Conservation (phyloP, 202 grass and related monocot species). For the Zoysia matrella region DNA sequence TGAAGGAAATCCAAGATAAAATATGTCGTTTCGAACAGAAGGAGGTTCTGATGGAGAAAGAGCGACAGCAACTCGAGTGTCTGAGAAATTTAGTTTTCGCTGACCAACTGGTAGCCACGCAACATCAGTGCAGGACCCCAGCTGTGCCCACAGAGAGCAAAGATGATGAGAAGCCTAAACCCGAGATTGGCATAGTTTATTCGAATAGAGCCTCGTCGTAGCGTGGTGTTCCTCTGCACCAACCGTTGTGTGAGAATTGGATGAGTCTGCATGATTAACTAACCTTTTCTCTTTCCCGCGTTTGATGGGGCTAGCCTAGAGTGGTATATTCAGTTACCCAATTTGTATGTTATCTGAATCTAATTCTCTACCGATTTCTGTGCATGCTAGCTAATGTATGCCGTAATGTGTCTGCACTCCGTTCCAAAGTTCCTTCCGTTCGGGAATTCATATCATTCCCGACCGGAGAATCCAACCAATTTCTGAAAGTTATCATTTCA, state of each 20-base stretch:
- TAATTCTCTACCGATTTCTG: no score
- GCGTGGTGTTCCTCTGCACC: background rate
- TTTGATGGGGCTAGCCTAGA: background rate
- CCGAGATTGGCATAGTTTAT: conserved; percentile 41
- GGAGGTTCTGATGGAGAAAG: conserved; percentile 80
- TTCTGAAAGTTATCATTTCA: no score
- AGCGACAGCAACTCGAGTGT: conserved; percentile 66
- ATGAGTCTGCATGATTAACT: background rate
- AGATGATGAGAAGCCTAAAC: conserved; percentile 62
- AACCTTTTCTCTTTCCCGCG: background rate
- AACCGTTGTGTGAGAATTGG: conserved; percentile 4
- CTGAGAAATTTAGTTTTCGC: conserved; percentile 70
- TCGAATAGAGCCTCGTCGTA: background rate
- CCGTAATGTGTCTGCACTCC: no score
- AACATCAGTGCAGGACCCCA: conserved; percentile 55
- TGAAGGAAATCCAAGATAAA: conserved; percentile 96
- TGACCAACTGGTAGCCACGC: conserved; percentile 62
- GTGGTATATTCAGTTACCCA: background rate
- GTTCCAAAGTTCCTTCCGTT: no score
- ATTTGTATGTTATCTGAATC: background rate
- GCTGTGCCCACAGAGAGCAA: conserved; percentile 40
- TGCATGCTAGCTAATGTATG: no score
- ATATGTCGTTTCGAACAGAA: conserved; percentile 75
- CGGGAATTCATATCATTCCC: no score
- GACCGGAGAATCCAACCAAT: no score